phyloP scores from a whole-genome alignment of 768 basidiomycete genomes.

The Rhodocollybia butyracea region DNA sequence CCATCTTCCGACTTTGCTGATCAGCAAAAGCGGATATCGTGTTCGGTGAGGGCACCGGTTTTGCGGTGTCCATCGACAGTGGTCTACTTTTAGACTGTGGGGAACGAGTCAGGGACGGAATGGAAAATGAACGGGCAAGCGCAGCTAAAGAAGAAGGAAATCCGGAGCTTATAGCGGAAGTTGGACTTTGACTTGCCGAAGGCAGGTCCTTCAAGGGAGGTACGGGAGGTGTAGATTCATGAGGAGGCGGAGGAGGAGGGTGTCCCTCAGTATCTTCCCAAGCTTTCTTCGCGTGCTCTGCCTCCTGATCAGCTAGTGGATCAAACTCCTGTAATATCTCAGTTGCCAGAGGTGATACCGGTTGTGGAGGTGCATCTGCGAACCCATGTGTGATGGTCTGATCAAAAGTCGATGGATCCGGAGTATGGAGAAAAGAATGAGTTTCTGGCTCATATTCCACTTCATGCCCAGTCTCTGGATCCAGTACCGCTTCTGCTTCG shows the following conservation, averaged over 20 bases:
- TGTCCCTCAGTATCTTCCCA: slow-evolving; percentile 65
- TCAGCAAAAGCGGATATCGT: slow-evolving; percentile 52
- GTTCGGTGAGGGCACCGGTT: slow-evolving; percentile 52
- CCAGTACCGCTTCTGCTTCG: neutral
- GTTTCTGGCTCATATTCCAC: neutral
- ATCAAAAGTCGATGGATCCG: slow-evolving; percentile 44
- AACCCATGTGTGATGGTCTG: slow-evolving; percentile 35
- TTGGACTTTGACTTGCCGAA: slow-evolving; percentile 22
- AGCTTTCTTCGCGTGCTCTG: slow-evolving; percentile 57
- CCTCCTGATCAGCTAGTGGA: slow-evolving; percentile 56
- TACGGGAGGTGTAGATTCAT: slow-evolving; percentile 25
- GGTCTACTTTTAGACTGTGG: slow-evolving; percentile 34
- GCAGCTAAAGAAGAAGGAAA: slow-evolving; percentile 59
- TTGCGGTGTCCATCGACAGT: slow-evolving; percentile 57
- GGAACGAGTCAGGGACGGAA: slow-evolving; percentile 44
- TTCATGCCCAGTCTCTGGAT: neutral
- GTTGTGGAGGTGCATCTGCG: slow-evolving; percentile 7
- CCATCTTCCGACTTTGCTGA: slow-evolving; percentile 25
- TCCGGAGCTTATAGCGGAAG: slow-evolving; percentile 16
- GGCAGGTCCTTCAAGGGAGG: slow-evolving; percentile 32
- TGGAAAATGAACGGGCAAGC: slow-evolving; percentile 61
- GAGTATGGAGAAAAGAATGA: slow-evolving; percentile 28
- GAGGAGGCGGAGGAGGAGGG: slow-evolving; percentile 44
- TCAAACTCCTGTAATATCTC: slow-evolving; percentile 65
- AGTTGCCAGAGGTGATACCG: slow-evolving; percentile 16